phyloP scores from a whole-genome alignment of 305 asterid genomes.

The Ruellia speciosa region DNA sequence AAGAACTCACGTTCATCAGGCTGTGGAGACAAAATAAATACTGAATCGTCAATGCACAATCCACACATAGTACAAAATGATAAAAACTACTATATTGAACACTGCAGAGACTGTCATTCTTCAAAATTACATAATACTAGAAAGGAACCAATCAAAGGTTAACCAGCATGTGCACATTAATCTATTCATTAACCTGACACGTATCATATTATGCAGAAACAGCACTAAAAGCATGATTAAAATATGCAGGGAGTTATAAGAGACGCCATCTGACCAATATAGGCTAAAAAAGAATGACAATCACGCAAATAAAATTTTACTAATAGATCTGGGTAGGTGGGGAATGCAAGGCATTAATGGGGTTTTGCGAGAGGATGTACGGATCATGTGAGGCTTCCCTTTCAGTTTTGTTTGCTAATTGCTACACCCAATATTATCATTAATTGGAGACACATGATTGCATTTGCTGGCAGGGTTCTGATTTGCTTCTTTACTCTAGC shows the following conservation, averaged over 20 bases:
- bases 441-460: slow-evolving; percentile 38
- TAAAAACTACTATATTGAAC: neutral
- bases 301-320: slow-evolving; percentile 12
- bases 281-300: slow-evolving; percentile 2
- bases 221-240: neutral
- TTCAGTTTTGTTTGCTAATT: slow-evolving; percentile 18
- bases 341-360: slow-evolving; percentile 27
- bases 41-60: slow-evolving; percentile 14
- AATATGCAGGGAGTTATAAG: slow-evolving; percentile 4
- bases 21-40: slow-evolving; percentile 14
- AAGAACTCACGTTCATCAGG: neutral
- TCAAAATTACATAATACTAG: neutral
- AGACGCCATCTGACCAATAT: slow-evolving; percentile 17
- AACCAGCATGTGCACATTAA: slow-evolving; percentile 8
- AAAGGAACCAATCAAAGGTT: neutral
- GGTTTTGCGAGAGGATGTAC: slow-evolving; percentile 24
- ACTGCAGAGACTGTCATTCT: neutral
- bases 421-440: slow-evolving; percentile 26
- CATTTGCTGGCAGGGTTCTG: slow-evolving; percentile 7
- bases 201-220: slow-evolving; percentile 10
- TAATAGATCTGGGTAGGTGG: slow-evolving; percentile 28
- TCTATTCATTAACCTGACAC: neutral
- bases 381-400: slow-evolving; percentile 37
- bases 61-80: neutral
- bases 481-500: slow-evolving; percentile 14